Evolutionary conservation across 768 basidiomycete genomes (phyloP).

Genomic region (Boletales sp.): DNA sequence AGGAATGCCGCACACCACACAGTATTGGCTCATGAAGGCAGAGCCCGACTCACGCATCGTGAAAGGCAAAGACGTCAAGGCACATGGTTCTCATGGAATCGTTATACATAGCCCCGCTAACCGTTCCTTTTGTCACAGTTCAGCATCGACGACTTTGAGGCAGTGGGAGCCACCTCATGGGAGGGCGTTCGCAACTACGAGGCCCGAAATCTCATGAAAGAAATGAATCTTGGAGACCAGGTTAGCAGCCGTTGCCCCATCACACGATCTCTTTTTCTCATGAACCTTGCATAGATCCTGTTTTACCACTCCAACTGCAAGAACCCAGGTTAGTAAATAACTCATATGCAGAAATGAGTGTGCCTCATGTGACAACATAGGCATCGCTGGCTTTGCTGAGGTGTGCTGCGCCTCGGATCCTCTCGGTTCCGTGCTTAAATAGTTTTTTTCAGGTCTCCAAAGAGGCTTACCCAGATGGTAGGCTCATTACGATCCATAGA

Average conservation of each 20-base stretch:
- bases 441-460: constrained; percentile 54
- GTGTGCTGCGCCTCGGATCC: constrained; percentile 34
- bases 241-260: constrained; percentile 33
- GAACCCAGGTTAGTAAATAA: constrained; percentile 53
- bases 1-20: neutral
- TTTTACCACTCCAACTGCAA: constrained; percentile 91
- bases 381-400: constrained; percentile 80
- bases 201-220: constrained; percentile 79
- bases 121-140: constrained; percentile 46
- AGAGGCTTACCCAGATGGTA: constrained; percentile 89
- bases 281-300: constrained; percentile 50
- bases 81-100: constrained; percentile 14
- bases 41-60: constrained; percentile 82
- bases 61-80: constrained; percentile 87
- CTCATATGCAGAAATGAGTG: neutral
- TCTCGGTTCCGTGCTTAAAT: constrained; percentile 1
- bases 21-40: constrained; percentile 76
- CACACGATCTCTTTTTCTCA: neutral
- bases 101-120: neutral
- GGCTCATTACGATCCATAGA: constrained; percentile 26
- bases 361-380: constrained; percentile 32
- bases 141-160: constrained; percentile 83
- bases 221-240: constrained; percentile 74
- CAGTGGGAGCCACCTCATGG: constrained; percentile 68
- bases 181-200: constrained; percentile 87